Conservation (phyloP, 1,284 basidiomycete genomes). For the Melanopsichium pennsylvanicum region DNA sequence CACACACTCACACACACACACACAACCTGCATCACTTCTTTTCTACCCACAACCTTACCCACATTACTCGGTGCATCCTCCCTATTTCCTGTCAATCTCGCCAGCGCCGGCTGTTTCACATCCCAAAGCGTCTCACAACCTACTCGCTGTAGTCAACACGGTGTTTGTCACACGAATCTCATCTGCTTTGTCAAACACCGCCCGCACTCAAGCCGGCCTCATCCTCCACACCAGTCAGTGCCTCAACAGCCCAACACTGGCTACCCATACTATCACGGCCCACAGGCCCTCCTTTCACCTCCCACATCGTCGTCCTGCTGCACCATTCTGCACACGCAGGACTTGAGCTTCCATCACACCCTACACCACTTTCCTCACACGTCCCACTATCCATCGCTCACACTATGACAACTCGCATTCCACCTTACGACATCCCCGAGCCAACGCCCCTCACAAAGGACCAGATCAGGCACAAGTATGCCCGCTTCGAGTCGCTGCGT, state of each 20-base stretch:
- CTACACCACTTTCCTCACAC: not conserved
- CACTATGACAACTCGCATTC: slow-evolving; percentile 28
- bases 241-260: slow-evolving; percentile 6
- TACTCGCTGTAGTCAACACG: not conserved
- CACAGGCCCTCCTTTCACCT: slow-evolving; percentile 23
- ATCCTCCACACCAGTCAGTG: not conserved
- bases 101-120: too few species aligned
- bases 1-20: too few species aligned
- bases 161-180: not conserved
- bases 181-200: not conserved
- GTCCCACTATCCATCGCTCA: not conserved
- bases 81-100: too few species aligned
- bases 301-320: slow-evolving; percentile 14
- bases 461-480: slow-evolving; percentile 18
- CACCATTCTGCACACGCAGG: slow-evolving; percentile 48
- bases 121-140: too few species aligned
- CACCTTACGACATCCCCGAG: slow-evolving; percentile 41
- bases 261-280: slow-evolving; percentile 24
- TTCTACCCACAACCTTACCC: too few species aligned
- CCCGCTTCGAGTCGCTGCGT: slow-evolving; percentile 28
- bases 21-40: too few species aligned
- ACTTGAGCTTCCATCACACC: not conserved
- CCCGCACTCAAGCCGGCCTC: slow-evolving; percentile 25
- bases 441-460: slow-evolving; percentile 31
- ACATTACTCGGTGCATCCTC: too few species aligned